These are phyloP conservation scores for Polyplosphaeria fusca DNA, from an alignment of 495 filamentous ascomycete genomes.

Conservation along the genomic window DNA sequence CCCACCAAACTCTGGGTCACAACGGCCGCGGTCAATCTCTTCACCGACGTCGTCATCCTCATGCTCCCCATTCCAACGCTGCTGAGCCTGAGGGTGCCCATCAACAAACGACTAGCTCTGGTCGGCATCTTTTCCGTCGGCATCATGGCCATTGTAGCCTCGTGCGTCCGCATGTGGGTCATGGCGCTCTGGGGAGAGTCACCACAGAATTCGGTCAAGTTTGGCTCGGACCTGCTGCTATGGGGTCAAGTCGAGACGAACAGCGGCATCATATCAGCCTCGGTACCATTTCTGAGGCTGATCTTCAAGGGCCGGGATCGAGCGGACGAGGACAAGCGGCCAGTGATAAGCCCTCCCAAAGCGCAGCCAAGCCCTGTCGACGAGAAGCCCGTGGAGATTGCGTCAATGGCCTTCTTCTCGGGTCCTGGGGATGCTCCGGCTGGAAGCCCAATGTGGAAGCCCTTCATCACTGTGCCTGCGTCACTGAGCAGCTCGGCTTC, in stretches of 20 bases:
- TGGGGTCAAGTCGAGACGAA: conserved; percentile 32
- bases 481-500: conserved; percentile 13
- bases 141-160: conserved; percentile 29
- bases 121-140: conserved; percentile 30
- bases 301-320: conserved; percentile 13
- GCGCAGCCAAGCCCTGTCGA: neutral
- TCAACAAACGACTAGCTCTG: conserved; percentile 25
- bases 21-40: conserved; percentile 18
- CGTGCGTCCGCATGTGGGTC: conserved; percentile 31
- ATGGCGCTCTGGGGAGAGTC: conserved; percentile 29
- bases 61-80: conserved; percentile 28
- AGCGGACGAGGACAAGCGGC: conserved; percentile 4
- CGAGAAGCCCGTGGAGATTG: conserved; percentile 9
- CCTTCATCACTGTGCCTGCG: conserved; percentile 27
- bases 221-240: conserved; percentile 25
- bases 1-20: conserved; percentile 15
- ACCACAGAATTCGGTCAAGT: conserved; percentile 7
- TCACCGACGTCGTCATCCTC: conserved; percentile 25
- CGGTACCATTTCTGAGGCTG: conserved; percentile 22
- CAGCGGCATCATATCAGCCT: conserved; percentile 25
- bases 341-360: conserved; percentile 2
- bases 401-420: conserved; percentile 9
- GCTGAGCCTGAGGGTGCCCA: conserved; percentile 19
- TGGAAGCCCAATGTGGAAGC: conserved; percentile 18
- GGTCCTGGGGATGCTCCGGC: neutral